Evolutionary conservation across 352 stramenopile genomes (phyloP).

Genomic region (Pythium coloratum): DNA sequence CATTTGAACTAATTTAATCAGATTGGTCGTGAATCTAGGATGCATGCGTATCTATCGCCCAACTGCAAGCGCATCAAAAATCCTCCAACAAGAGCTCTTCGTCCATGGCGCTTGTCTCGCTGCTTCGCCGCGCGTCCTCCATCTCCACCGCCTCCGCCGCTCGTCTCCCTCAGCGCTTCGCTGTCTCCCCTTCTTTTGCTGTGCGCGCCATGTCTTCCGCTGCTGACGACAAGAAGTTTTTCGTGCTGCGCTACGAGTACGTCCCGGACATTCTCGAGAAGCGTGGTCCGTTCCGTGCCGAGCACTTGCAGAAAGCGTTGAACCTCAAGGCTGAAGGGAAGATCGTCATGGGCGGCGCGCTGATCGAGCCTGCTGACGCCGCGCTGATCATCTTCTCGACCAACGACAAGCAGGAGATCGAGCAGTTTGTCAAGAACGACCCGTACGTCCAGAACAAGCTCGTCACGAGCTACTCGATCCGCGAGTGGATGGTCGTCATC

Average conservation of each 20-base stretch:
- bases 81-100: not conserved
- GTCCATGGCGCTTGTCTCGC: slow-evolving; percentile 18
- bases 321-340: slow-evolving; percentile 55
- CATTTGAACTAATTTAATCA: not conserved
- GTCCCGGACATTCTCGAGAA: slow-evolving; percentile 74
- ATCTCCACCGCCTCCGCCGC: slow-evolving; percentile 10
- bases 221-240: slow-evolving; percentile 57
- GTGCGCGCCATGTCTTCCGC: slow-evolving; percentile 36
- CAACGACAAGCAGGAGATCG: slow-evolving; percentile 50
- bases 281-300: slow-evolving; percentile 60
- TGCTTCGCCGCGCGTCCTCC: slow-evolving; percentile 12
- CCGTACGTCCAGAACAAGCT: slow-evolving; percentile 77
- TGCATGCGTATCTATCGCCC: not conserved
- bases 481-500: slow-evolving; percentile 72
- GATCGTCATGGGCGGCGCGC: slow-evolving; percentile 69
- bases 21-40: not conserved
- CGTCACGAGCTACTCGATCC: slow-evolving; percentile 64
- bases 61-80: slow-evolving; percentile 1
- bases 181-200: not conserved
- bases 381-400: slow-evolving; percentile 69
- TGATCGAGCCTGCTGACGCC: slow-evolving; percentile 61
- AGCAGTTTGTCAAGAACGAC: slow-evolving; percentile 66
- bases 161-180: not conserved
- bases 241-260: slow-evolving; percentile 76
- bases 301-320: slow-evolving; percentile 56